These are phyloP conservation scores for Penicillium soppii DNA, from an alignment of 495 filamentous ascomycete species.

Conservation along the genomic window DNA sequence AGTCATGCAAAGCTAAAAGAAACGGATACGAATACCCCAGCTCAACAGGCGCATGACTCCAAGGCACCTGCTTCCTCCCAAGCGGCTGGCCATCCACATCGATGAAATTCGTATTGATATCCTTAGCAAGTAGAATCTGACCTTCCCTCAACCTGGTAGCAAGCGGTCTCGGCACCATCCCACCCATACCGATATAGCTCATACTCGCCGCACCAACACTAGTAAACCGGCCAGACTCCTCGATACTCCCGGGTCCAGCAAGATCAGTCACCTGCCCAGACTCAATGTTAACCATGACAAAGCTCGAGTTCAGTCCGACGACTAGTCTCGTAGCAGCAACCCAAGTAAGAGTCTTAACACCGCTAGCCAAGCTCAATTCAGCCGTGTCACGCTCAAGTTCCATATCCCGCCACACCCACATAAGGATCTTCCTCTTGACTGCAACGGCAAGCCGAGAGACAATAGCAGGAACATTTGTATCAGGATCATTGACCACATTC, in stretches of 20 bases:
- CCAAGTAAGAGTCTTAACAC: conserved; percentile 85
- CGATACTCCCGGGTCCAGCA: conserved; percentile 72
- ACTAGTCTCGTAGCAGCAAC: conserved; percentile 80
- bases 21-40: conserved; percentile 97
- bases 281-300: conserved; percentile 85
- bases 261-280: conserved; percentile 69
- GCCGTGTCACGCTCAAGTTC: conserved; percentile 71
- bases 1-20: conserved; percentile 79
- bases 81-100: conserved; percentile 77
- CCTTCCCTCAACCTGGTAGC: conserved; percentile 78
- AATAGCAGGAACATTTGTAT: conserved; percentile 83
- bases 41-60: conserved; percentile 82
- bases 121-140: conserved; percentile 86
- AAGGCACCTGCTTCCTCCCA: conserved; percentile 85
- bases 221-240: conserved; percentile 61
- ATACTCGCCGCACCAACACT: conserved; percentile 74
- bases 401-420: conserved; percentile 96
- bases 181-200: conserved; percentile 93
- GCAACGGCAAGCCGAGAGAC: conserved; percentile 88
- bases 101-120: conserved; percentile 93
- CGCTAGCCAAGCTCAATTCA: conserved; percentile 76
- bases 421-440: conserved; percentile 81
- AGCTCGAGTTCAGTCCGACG: conserved; percentile 83
- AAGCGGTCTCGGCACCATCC: conserved; percentile 85
- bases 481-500: conserved; percentile 86